phyloP scores from a whole-genome alignment of 164 flowering plant species.

The Hamamelis virginiana region DNA sequence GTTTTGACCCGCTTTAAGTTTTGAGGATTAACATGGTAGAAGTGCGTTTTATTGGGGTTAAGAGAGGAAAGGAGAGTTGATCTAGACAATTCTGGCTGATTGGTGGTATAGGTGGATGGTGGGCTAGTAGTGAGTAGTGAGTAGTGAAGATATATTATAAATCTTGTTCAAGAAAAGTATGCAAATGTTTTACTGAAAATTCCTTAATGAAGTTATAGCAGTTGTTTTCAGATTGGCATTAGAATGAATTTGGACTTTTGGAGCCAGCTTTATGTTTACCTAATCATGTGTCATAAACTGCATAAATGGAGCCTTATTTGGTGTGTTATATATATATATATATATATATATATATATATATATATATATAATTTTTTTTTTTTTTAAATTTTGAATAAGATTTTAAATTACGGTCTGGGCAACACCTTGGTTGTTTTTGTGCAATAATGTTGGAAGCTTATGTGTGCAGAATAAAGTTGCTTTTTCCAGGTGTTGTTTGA shows the following conservation, averaged over 20 bases:
- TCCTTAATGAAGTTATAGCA: not conserved
- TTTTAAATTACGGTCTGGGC: no score
- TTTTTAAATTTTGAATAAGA: no score
- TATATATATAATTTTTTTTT: no score
- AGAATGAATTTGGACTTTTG: no score
- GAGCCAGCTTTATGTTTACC: no score
- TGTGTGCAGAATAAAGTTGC: not conserved
- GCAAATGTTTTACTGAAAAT: not conserved
- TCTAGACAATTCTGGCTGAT: not conserved
- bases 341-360: no score
- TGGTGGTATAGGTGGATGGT: not conserved
- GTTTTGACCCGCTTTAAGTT: not conserved
- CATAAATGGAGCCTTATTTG: no score
- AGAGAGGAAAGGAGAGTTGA: not conserved
- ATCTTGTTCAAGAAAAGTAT: not conserved
- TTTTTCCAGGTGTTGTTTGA: not conserved
- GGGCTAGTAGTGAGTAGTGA: not conserved
- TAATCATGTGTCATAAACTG: no score
- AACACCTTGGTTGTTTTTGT: no score
- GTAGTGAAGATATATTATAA: not conserved
- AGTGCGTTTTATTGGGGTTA: not conserved
- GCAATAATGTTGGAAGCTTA: no score
- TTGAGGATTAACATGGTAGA: not conserved
- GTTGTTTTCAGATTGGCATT: not conserved
- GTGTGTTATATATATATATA: no score